These are phyloP conservation scores for Kluyveromyces lactis DNA, from an alignment of 805 yeast genomes.

Conservation along the genomic window DNA sequence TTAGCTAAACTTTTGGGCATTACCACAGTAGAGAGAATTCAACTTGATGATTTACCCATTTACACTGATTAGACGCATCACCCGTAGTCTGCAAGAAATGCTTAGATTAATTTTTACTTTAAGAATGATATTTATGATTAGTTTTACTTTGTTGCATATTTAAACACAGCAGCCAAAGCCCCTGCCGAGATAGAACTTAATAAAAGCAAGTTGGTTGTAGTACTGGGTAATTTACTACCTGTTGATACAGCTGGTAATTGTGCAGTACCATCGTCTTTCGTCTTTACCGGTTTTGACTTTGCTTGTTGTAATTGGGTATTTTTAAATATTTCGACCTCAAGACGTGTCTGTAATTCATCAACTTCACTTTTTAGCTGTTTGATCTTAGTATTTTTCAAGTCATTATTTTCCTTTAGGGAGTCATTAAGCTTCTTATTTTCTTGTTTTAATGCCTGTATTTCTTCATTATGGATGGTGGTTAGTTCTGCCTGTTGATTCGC, in stretches of 20 bases:
- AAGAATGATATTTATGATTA: neutral
- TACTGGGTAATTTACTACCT: neutral
- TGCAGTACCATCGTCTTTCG: neutral
- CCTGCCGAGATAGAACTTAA: constrained; percentile 10
- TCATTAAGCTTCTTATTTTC: constrained; percentile 9
- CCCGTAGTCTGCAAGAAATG: neutral
- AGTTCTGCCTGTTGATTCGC: constrained; percentile 20
- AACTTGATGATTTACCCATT: constrained; percentile 26
- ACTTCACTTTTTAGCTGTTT: constrained; percentile 19
- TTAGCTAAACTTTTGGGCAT: constrained; percentile 35
- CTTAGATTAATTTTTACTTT: neutral
- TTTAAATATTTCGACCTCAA: constrained; percentile 28
- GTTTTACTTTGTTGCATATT: constrained; percentile 7
- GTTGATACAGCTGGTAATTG: neutral
- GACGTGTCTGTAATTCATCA: constrained; percentile 26
- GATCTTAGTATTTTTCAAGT: constrained; percentile 12
- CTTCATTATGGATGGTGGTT: constrained; percentile 14
- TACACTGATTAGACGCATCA: neutral
- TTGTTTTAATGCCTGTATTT: constrained; percentile 15
- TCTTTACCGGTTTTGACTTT: neutral
- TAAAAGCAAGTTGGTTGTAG: constrained; percentile 4
- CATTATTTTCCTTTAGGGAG: constrained; percentile 8
- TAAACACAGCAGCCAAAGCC: constrained; percentile 8
- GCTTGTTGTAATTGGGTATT: constrained; percentile 13
- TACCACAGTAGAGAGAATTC: constrained; percentile 30